Evolutionary conservation across 1,284 basidiomycete species (phyloP).

Genomic region (Puccinia horiana): DNA sequence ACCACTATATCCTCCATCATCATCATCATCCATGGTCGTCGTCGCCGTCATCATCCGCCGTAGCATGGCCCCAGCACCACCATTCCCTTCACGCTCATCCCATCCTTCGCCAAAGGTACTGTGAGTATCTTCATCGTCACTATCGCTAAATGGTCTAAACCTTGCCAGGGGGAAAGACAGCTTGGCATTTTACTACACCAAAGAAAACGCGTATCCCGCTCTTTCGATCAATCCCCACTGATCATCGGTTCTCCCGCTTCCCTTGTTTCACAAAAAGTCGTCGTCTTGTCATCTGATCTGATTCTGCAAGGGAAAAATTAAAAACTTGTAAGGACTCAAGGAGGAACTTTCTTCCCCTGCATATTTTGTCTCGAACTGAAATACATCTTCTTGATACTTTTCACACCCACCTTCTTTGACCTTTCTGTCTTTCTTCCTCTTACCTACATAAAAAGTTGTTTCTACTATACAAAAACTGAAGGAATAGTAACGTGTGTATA

Average conservation of each 20-base stretch:
- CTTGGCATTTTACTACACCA: slow-evolving; percentile 4
- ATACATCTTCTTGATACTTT: too few species aligned
- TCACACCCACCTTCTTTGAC: too few species aligned
- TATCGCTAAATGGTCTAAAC: slow-evolving; percentile 17
- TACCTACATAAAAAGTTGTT: too few species aligned
- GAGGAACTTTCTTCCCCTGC: too few species aligned
- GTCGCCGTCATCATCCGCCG: slow-evolving; percentile 12
- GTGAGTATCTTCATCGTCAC: slow-evolving; percentile 1
- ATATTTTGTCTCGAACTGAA: too few species aligned
- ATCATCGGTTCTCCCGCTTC: slow-evolving; percentile 6
- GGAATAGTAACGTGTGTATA: too few species aligned
- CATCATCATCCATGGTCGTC: neutral
- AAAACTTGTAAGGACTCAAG: too few species aligned
- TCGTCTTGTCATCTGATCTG: neutral
- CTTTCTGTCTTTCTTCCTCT: too few species aligned
- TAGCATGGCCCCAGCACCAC: neutral
- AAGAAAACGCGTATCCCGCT: slow-evolving; percentile 32
- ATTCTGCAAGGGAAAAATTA: too few species aligned
- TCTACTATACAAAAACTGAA: too few species aligned
- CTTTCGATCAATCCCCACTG: slow-evolving; percentile 10
- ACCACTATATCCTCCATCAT: neutral
- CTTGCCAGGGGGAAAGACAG: slow-evolving; percentile 14
- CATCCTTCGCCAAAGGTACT: slow-evolving; percentile 2
- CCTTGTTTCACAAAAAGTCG: neutral
- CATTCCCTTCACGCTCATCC: neutral